A percentile compares a stretch with the other conserved stretches of the same genome.
phyloP scores from a whole-genome alignment of 768 basidiomycete genomes.

The Collybiopsis confluens region DNA sequence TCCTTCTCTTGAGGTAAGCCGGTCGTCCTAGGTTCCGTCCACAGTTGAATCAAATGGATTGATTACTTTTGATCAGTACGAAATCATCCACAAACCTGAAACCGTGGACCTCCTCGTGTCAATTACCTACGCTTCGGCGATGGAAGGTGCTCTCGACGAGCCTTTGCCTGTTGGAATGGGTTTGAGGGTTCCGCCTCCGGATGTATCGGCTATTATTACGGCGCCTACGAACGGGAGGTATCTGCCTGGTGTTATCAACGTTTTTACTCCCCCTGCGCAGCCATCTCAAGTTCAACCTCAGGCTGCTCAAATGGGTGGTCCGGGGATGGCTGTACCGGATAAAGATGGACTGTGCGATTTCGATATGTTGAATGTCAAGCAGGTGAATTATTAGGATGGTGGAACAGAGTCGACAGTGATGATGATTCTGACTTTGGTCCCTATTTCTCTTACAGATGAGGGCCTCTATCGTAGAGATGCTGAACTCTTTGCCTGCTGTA shows the following conservation, averaged over 20 bases:
- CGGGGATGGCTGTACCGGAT: slow-evolving; percentile 16
- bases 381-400: too few relatives aligned
- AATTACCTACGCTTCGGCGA: slow-evolving; percentile 53
- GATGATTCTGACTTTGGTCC: too few relatives aligned
- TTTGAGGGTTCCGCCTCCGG: slow-evolving; percentile 45
- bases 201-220: slow-evolving; percentile 7
- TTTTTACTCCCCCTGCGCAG: neutral
- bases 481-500: slow-evolving; percentile 48
- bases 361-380: slow-evolving; percentile 43
- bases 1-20: slow-evolving; percentile 58
- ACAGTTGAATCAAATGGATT: neutral
- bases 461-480: slow-evolving; percentile 33
- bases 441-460: slow-evolving; percentile 39
- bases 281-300: slow-evolving; percentile 3
- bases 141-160: slow-evolving; percentile 48
- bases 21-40: neutral
- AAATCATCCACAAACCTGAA: slow-evolving; percentile 59
- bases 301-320: too few relatives aligned
- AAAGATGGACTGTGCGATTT: slow-evolving; percentile 46
- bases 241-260: neutral
- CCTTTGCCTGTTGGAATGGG: slow-evolving; percentile 60
- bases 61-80: slow-evolving; percentile 46
- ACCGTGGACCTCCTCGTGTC: slow-evolving; percentile 70
- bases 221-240: neutral
- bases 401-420: too few relatives aligned